Conservation (phyloP, 768 basidiomycete species). For the Hericium coralloides region DNA sequence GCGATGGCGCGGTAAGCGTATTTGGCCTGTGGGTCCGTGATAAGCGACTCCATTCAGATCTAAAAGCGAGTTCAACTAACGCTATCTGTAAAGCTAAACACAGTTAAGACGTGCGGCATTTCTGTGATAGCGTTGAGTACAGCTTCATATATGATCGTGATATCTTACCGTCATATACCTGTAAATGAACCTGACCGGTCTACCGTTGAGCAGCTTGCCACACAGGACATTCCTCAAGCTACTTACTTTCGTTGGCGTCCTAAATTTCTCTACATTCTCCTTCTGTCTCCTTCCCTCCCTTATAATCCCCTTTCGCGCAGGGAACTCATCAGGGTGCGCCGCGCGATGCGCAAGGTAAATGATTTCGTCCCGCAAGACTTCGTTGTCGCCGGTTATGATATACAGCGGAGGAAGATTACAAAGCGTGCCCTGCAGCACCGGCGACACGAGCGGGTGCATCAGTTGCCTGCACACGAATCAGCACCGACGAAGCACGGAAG, state of each 20-base stretch:
- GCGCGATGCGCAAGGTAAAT: slow-evolving; percentile 75
- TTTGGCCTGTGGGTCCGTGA: slow-evolving; percentile 33
- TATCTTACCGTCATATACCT: slow-evolving; percentile 58
- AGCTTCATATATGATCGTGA: slow-evolving; percentile 1
- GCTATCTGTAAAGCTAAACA: slow-evolving; percentile 57
- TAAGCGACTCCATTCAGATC: background rate
- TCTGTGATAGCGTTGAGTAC: slow-evolving; percentile 25
- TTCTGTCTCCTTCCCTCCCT: slow-evolving; percentile 36
- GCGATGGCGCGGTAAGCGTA: slow-evolving; percentile 53
- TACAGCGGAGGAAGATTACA: slow-evolving; percentile 72
- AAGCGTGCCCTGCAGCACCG: slow-evolving; percentile 60
- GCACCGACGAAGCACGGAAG: background rate
- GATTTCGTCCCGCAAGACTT: slow-evolving; percentile 72
- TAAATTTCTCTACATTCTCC: slow-evolving; percentile 42
- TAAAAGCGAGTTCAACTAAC: slow-evolving; percentile 24
- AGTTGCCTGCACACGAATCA: slow-evolving; percentile 33
- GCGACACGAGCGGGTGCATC: slow-evolving; percentile 64
- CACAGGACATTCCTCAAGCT: slow-evolving; percentile 1
- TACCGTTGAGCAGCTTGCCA: slow-evolving; percentile 14
- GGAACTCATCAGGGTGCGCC: slow-evolving; percentile 59
- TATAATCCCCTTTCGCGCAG: slow-evolving; percentile 45
- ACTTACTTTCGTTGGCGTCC: slow-evolving; percentile 40
- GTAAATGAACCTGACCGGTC: slow-evolving; percentile 54
- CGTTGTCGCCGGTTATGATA: slow-evolving; percentile 63
- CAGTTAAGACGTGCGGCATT: slow-evolving; percentile 67